Base-by-base conservation (phyloP, 139 green algal species). In the Chlamydomonas urium region DNA sequence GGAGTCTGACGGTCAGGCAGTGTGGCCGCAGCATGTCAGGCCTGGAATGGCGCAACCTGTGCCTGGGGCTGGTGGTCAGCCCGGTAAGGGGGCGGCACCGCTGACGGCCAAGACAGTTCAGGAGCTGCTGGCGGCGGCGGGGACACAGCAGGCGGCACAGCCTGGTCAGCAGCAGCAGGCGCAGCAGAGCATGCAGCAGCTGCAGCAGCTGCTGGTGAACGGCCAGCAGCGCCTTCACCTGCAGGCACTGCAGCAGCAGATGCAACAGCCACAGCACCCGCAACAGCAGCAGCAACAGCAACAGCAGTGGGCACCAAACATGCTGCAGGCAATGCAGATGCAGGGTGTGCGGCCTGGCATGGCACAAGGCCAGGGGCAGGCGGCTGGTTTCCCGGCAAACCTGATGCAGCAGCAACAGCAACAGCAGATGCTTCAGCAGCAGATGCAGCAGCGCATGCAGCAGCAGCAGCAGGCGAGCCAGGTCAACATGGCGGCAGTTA, bases 241-340 rank as follows among this genome's bases (percentile, higher is more conserved):
- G 29, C 60, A 47, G 23, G 60, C 60, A 24, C 32, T 21, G 26
- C 33, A 47, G 60, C 60, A 67, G 60, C 32, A 42, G 60, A 14
- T 45, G 60, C 60, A 67, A 45, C 60, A 67, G 10, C 42, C 42
- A 42, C 60, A 47, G 60, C 60, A 67, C n/a, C 29, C 10, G 26
- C 60, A 67, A 21, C 60, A 67, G 33, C 60, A 67, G 26, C 32
- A 37, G 60, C 60, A 47, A 45, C 32, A 45, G 17, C 33, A 47
- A 10, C 33, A 47, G 32, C 60, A 63, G 53, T 14, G 6, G 10
- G n/a, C 6, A 63, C 42, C 8, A 14, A 8, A 50, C 8, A 50
- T 50, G 42, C 42, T 24, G 42, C 42, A 50, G 42, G 42, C 42
- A 24, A 50, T 50, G 42, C 42, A 50, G 42, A 50, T 50, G 42